Percentiles rank a stretch among this genome's conserved stretches.
Conservation (phyloP, 2,329 filamentous ascomycete species). For the Dactylellina leptospora region DNA sequence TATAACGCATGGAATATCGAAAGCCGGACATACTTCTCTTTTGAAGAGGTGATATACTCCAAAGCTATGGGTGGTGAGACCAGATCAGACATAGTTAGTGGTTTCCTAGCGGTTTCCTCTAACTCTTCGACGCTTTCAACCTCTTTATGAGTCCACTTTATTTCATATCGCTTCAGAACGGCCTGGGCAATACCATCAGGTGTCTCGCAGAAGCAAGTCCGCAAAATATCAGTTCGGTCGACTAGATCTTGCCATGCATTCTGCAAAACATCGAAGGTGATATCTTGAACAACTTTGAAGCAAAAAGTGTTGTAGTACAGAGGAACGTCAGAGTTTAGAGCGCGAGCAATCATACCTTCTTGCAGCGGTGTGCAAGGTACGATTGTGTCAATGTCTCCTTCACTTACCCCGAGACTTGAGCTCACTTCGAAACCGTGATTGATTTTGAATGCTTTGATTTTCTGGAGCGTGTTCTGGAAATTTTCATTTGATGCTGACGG, state of each 20-base stretch:
- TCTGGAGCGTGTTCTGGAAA: constrained; percentile 67
- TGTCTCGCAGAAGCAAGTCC: constrained; percentile 77
- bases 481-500: constrained; percentile 44
- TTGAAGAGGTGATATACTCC: constrained; percentile 20
- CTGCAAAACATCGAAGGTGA: constrained; percentile 65
- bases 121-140: constrained; percentile 52
- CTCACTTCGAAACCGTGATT: constrained; percentile 67
- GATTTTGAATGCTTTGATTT: constrained; percentile 72
- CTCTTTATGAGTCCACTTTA: constrained; percentile 62
- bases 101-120: not conserved
- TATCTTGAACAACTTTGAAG: constrained; percentile 60
- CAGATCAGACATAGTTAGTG: constrained; percentile 57
- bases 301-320: constrained; percentile 82
- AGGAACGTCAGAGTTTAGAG: constrained; percentile 66
- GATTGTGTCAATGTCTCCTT: constrained; percentile 73
- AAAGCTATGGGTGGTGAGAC: constrained; percentile 55
- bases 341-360: constrained; percentile 81
- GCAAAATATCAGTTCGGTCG: constrained; percentile 69
- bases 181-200: constrained; percentile 80
- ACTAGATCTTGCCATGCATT: constrained; percentile 69
- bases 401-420: constrained; percentile 65
- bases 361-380: constrained; percentile 86
- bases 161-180: constrained; percentile 64
- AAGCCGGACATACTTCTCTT: constrained; percentile 65
- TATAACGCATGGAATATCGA: constrained; percentile 87